Evolutionary conservation across 768 basidiomycete genomes (phyloP).

Genomic region (Boletus rufocinnamomeus): DNA sequence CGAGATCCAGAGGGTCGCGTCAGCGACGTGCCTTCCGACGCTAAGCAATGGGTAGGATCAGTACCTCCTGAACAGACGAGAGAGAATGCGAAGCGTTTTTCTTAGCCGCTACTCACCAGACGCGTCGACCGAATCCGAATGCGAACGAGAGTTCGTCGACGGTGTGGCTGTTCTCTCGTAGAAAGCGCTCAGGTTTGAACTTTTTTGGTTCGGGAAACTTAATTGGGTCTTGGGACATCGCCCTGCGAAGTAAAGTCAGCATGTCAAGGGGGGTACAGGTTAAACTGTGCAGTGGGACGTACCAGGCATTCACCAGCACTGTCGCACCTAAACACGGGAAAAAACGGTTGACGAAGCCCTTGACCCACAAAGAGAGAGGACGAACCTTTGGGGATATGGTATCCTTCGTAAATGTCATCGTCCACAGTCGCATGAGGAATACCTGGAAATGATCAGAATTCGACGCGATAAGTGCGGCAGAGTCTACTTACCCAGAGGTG

Average conservation of each 20-base stretch:
- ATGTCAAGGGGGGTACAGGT: background rate
- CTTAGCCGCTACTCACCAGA: conserved; percentile 12
- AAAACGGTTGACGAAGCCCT: background rate
- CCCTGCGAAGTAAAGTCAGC: conserved; percentile 19
- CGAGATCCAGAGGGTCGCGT: conserved; percentile 38
- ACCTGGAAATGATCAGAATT: conserved; percentile 14
- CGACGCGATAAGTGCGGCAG: background rate
- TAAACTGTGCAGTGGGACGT: background rate
- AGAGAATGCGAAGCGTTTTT: background rate
- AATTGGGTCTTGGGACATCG: conserved; percentile 39
- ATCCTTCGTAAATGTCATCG: conserved; percentile 46
- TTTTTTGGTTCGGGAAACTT: conserved; percentile 39
- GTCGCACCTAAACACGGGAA: conserved; percentile 18
- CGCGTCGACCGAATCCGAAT: conserved; percentile 47
- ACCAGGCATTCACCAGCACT: conserved; percentile 25
- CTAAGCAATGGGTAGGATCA: conserved; percentile 23
- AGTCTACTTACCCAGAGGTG: conserved; percentile 12
- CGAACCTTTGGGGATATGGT: conserved; percentile 54
- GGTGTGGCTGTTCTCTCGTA: conserved; percentile 10
- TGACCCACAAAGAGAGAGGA: background rate
- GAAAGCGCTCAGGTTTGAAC: conserved; percentile 42
- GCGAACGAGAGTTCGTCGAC: conserved; percentile 23
- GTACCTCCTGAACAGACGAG: background rate
- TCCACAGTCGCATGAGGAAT: conserved; percentile 37
- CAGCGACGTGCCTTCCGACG: conserved; percentile 45